A percentile compares a stretch with the other conserved stretches of the same genome.
phyloP scores from a whole-genome alignment of 768 basidiomycete species.

The Pleurotus sapidus region DNA sequence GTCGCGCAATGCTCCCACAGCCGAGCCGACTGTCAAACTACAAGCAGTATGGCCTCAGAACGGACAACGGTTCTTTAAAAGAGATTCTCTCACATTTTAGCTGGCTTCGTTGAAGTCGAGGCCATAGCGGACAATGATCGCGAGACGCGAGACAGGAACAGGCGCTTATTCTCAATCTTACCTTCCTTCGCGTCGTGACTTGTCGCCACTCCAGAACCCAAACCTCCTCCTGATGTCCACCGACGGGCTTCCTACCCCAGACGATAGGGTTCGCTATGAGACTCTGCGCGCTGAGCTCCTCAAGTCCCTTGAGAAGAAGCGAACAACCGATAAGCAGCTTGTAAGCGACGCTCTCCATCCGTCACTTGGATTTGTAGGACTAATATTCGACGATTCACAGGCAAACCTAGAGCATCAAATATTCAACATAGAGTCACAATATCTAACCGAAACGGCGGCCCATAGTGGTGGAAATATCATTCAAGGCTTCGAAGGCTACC shows the following conservation, averaged over 20 bases:
- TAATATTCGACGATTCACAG: conserved; percentile 30
- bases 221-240: not conserved
- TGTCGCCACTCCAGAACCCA: not conserved
- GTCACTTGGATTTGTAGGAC: no score
- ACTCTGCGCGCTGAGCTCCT: conserved; percentile 71
- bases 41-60: conserved; percentile 4
- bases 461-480: conserved; percentile 86
- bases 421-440: conserved; percentile 71
- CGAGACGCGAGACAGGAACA: not conserved
- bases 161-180: not conserved
- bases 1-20: conserved; percentile 68
- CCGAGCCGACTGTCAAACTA: conserved; percentile 78
- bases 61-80: not conserved
- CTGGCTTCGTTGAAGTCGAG: not conserved
- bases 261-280: conserved; percentile 73
- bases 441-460: conserved; percentile 72
- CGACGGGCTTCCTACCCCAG: conserved; percentile 37
- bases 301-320: conserved; percentile 71
- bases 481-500: conserved; percentile 82
- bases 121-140: no score
- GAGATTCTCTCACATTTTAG: not conserved
- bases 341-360: conserved; percentile 35
- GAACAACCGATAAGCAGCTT: conserved; percentile 73
- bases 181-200: not conserved
- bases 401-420: conserved; percentile 77